Base-by-base conservation (phyloP, 2,329 filamentous ascomycete species). In the Microdochium nivale region DNA sequence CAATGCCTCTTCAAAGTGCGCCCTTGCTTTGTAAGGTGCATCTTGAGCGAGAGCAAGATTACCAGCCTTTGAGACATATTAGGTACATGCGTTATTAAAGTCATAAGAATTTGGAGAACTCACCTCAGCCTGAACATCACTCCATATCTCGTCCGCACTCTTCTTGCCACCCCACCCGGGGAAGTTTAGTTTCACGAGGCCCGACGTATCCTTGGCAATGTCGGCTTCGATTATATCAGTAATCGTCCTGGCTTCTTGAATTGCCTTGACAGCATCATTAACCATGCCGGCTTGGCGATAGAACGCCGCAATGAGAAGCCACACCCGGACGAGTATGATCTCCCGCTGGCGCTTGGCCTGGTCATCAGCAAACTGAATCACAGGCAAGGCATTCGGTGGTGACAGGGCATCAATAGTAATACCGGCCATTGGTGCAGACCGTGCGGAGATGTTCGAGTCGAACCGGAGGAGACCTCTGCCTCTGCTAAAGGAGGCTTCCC, bases 231-330 rank as follows among this genome's bases (percentile, higher is more conserved):
- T 76, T 0, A 70, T 73, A 57, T 86, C 77, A 1, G 90, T 84
- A 33, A 96, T 77, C 62, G 87, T 88, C 53, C 83, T 77, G 1
- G 92, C 94, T 72, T 97, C 94, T 11, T 83, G 78, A 25, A 91
- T 81, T 7, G 92, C 90, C 50, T 85, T 88, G 59, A 81, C 81
- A 13, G 88, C 84, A 65, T 97, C 92, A 21, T 91, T 86, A 51
- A 83, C 81, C 72, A 95, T 83, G 9, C 80, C 80, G 8, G 92
- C 89, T 50, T 90, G 81, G 25, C 90, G 82, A 64, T 97, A 99
- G 57, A 97, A 84, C 0, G 87, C 87, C 2, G 90, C 87, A 55
- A 96, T 90, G 64, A 94, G 86, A 9, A 96, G 75, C 94, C 94
- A 99, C 30, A 96, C 84, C 57, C 86, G 86, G 21, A 90, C 74